Conservation (phyloP, 164 flowering plant species). For the Cinnamomum chago region DNA sequence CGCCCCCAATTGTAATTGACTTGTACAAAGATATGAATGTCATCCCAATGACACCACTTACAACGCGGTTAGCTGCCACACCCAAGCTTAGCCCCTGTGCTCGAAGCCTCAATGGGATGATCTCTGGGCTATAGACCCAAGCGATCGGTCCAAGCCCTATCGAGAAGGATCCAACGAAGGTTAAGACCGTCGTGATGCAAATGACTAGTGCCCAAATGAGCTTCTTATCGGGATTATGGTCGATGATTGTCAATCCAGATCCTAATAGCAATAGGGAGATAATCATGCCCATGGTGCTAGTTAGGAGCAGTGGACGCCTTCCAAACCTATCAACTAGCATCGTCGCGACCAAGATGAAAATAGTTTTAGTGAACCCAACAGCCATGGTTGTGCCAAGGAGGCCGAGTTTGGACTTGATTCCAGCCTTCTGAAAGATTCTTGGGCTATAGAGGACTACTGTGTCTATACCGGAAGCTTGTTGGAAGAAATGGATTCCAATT, state of each 20-base stretch:
- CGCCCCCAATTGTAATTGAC: conserved; percentile 5
- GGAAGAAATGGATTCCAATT: conserved; percentile 31
- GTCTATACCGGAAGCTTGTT: conserved; percentile 29
- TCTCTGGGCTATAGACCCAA: conserved; percentile 10
- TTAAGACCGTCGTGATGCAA: conserved; percentile 27
- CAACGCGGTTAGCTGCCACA: conserved; percentile 2
- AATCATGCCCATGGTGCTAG: conserved; percentile 27
- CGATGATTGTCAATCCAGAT: conserved; percentile 16
- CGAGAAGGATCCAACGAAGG: conserved; percentile 49
- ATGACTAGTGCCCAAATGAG: conserved; percentile 47
- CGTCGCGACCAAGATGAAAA: conserved; percentile 25
- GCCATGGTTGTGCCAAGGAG: conserved; percentile 29
- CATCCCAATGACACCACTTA: conserved; percentile 8
- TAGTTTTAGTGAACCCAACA: conserved; percentile 29
- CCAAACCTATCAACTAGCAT: conserved; percentile 26
- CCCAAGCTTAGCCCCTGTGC: conserved; percentile 9
- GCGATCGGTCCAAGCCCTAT: conserved; percentile 59
- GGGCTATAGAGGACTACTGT: conserved; percentile 29
- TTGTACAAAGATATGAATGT: conserved; percentile 4
- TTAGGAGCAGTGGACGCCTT: conserved; percentile 27
- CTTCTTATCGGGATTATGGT: conserved; percentile 19
- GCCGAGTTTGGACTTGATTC: conserved; percentile 14
- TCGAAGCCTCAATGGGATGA: conserved; percentile 9
- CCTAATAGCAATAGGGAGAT: conserved; percentile 17
- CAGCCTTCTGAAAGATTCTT: conserved; percentile 23